Evolutionary conservation across 2,329 filamentous ascomycete species (phyloP).

Genomic region (Fusarium humuli): DNA sequence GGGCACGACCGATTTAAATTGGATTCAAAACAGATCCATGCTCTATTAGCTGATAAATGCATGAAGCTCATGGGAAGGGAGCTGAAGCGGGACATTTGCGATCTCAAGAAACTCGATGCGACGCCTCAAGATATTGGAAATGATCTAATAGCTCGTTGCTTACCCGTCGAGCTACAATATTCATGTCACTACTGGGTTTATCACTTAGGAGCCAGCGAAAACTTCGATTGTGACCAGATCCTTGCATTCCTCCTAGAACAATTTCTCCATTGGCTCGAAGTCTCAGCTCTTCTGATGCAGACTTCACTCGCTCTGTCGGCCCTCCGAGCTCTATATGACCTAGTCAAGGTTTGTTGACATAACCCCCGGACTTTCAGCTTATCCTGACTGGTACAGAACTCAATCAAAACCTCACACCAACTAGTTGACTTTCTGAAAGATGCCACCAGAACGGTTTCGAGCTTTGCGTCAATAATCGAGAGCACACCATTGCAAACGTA

Average conservation of each 20-base stretch:
- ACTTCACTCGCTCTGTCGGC: no score
- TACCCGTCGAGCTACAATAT: not conserved
- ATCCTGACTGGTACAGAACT: not conserved
- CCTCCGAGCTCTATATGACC: not conserved
- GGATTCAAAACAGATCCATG: not conserved
- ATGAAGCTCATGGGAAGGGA: rapidly evolving
- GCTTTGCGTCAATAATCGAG: not conserved
- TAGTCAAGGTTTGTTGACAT: not conserved
- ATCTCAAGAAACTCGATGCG: not conserved
- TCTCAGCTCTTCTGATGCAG: not conserved
- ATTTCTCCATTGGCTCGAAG: not conserved
- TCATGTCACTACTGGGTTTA: not conserved
- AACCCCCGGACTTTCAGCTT: rapidly evolving
- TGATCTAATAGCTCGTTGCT: no score
- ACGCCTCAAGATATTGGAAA: no score
- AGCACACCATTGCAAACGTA: not conserved
- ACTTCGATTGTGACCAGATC: not conserved
- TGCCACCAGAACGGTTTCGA: not conserved
- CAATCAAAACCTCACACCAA: rapidly evolving
- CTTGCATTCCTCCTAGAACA: not conserved
- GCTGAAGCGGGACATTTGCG: not conserved
- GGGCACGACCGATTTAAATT: not conserved
- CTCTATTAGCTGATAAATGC: not conserved
- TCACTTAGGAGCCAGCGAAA: not conserved
- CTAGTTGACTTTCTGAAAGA: not conserved